Base-by-base conservation (phyloP, 73 alveolate genomes). In the Breviolum minutum region DNA sequence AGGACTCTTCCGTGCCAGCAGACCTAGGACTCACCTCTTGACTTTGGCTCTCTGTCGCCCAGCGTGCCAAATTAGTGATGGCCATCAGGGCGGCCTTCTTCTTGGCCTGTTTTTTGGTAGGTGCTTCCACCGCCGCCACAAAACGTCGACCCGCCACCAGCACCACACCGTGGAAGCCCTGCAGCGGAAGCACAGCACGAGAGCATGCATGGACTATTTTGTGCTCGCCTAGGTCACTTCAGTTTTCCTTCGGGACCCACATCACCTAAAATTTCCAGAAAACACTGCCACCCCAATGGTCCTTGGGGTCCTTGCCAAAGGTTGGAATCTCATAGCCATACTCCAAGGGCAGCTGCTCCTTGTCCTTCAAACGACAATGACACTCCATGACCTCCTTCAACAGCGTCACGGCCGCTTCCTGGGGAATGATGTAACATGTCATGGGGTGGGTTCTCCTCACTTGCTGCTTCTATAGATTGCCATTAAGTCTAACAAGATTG, bases 371-470 rank as follows among this genome's bases (percentile, higher is more conserved):
- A 29, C 90, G 61, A 20, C 68, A 48, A 32, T 82, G 90, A 48
- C 90, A 32, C 70, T 82, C 71, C 17, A 82, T 29, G 68, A 48
- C 90, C 40, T 82, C 90, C 71, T 82, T 32, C 71, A 82, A 48
- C 68, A 82, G 70, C 19, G 40, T 16, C 71, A 82, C 90, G 22
- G 90, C 90, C 64, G 29, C 63, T 29, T 79, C 87, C 87, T 79
- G 82, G 54, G 14, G 17, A 12, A 16, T 40, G 54, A 40, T 40
- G 54, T 40, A 40, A 40, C 54, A 40, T 40, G 54, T 40, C 54
- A 40, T 40, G 3, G 54, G 54, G 54, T 0, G 3, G 54, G 54
- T n/a, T n/a, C n/a, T n/a, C 54, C 54, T 40, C 3, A 40, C 54
- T 40, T 40, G 54, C 54, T 40, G 54, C 54, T 40, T 40, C 54